Evolutionary conservation across 1,139 yeast species (phyloP).

Genomic region (Debaryomycetaceae sp.): DNA sequence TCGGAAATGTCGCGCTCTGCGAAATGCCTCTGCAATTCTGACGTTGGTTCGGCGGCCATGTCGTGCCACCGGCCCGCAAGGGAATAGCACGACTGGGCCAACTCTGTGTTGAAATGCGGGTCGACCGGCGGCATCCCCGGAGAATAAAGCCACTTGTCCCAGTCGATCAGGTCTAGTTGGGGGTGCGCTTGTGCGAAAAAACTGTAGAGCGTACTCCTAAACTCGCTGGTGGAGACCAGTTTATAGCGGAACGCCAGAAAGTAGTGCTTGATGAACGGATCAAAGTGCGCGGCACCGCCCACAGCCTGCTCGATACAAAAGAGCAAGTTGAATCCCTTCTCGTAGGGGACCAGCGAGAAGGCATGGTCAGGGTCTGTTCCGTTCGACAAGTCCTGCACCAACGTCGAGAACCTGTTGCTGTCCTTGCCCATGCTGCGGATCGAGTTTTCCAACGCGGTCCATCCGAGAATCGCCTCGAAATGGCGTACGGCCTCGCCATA

Average conservation of each 20-base stretch:
- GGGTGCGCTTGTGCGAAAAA: slow-evolving; percentile 39
- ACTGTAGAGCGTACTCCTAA: slow-evolving; percentile 64
- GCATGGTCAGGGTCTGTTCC: slow-evolving; percentile 81
- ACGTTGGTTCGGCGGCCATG: slow-evolving; percentile 3
- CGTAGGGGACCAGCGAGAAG: slow-evolving; percentile 81
- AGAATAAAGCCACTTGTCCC: slow-evolving; percentile 72
- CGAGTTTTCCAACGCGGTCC: slow-evolving; percentile 67
- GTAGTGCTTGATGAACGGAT: slow-evolving; percentile 70
- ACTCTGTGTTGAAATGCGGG: slow-evolving; percentile 66
- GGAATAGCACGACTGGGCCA: slow-evolving; percentile 61
- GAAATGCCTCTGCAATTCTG: slow-evolving; percentile 7
- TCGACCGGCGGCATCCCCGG: slow-evolving; percentile 80
- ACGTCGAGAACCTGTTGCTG: slow-evolving; percentile 45
- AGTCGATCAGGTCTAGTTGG: slow-evolving; percentile 57
- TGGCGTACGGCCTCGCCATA: slow-evolving; percentile 75
- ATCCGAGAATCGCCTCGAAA: slow-evolving; percentile 77
- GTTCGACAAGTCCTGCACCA: slow-evolving; percentile 60
- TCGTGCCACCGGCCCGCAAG: slow-evolving; percentile 56
- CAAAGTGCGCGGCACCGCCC: slow-evolving; percentile 56
- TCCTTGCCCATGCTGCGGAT: slow-evolving; percentile 49
- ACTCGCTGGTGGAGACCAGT: slow-evolving; percentile 75
- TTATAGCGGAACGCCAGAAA: slow-evolving; percentile 56
- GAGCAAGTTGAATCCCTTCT: slow-evolving; percentile 76
- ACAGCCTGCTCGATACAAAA: slow-evolving; percentile 54
- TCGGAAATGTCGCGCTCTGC: slow-evolving; percentile 32